phyloP scores from a whole-genome alignment of 352 stramenopile species.

The Elongisporangium undulatum region DNA sequence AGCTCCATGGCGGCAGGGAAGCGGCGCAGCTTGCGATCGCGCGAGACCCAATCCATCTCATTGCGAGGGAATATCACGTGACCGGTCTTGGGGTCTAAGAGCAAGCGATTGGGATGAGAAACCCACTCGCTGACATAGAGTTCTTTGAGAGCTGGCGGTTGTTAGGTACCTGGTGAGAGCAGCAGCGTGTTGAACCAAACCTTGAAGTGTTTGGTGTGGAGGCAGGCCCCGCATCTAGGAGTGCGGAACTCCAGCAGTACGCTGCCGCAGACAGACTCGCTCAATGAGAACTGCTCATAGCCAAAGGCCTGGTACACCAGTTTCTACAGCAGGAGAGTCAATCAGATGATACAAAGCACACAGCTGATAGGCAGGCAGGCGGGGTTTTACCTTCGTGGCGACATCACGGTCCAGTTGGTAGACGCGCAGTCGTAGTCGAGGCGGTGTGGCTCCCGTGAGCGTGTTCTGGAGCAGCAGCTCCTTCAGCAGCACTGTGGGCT shows the following conservation, averaged over 20 bases:
- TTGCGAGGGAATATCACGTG: conserved; percentile 30
- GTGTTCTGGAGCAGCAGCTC: conserved; percentile 39
- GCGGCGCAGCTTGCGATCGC: conserved; percentile 54
- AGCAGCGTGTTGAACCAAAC: conserved; percentile 73
- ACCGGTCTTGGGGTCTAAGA: conserved; percentile 29
- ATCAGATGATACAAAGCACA: not conserved
- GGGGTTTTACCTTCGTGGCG: conserved; percentile 16
- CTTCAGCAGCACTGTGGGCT: conserved; percentile 24
- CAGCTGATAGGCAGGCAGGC: not conserved
- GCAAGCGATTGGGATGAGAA: not conserved
- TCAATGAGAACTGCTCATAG: conserved; percentile 42
- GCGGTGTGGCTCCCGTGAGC: conserved; percentile 25
- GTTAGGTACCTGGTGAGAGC: conserved; percentile 18
- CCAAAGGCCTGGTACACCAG: conserved; percentile 46
- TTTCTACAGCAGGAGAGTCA: conserved; percentile 4
- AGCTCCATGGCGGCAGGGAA: conserved; percentile 65
- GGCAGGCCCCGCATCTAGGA: conserved; percentile 26
- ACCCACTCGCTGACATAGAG: too few species aligned
- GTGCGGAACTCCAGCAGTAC: conserved; percentile 60
- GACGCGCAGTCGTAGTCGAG: conserved; percentile 45
- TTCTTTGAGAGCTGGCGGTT: too few species aligned
- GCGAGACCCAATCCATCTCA: conserved; percentile 64
- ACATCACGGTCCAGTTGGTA: conserved; percentile 23
- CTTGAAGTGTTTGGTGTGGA: conserved; percentile 62
- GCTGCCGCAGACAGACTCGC: conserved; percentile 38